These are phyloP conservation scores for Boletus bicolor DNA, from an alignment of 768 basidiomycete genomes.

Conservation along the genomic window DNA sequence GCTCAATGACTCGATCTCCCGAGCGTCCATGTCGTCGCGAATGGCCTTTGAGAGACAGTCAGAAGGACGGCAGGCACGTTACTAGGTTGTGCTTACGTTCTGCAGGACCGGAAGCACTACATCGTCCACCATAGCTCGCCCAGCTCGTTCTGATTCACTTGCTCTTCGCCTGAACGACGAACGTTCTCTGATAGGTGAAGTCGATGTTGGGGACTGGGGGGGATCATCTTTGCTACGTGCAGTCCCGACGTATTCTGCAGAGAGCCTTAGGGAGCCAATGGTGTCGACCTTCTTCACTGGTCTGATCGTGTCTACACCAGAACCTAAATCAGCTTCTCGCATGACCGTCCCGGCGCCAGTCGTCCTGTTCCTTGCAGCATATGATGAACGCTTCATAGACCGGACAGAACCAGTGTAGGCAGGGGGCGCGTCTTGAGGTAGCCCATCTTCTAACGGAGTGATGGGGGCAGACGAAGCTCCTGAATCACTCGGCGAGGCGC, in stretches of 20 bases:
- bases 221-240: slow-evolving; percentile 53
- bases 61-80: neutral
- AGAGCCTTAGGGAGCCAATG: slow-evolving; percentile 68
- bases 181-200: slow-evolving; percentile 43
- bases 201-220: slow-evolving; percentile 37
- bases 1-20: slow-evolving; percentile 83
- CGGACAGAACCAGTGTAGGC: slow-evolving; percentile 71
- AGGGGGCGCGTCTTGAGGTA: slow-evolving; percentile 60
- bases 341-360: slow-evolving; percentile 69
- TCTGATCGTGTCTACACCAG: slow-evolving; percentile 84
- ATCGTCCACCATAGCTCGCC: slow-evolving; percentile 70
- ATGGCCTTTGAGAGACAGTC: slow-evolving; percentile 48
- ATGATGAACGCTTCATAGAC: slow-evolving; percentile 66
- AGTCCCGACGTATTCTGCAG: slow-evolving; percentile 79
- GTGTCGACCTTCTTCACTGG: slow-evolving; percentile 92
- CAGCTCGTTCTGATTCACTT: slow-evolving; percentile 64
- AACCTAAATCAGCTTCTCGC: slow-evolving; percentile 80
- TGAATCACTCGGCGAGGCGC: slow-evolving; percentile 42
- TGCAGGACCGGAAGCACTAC: slow-evolving; percentile 78
- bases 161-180: slow-evolving; percentile 45
- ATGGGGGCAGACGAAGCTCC: slow-evolving; percentile 34
- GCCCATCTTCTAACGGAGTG: slow-evolving; percentile 32
- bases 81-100: slow-evolving; percentile 47
- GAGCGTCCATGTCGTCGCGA: slow-evolving; percentile 81
- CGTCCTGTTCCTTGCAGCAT: slow-evolving; percentile 65